Conservation (phyloP, 2,329 filamentous ascomycete genomes). For the Aspergillus vadensis region DNA sequence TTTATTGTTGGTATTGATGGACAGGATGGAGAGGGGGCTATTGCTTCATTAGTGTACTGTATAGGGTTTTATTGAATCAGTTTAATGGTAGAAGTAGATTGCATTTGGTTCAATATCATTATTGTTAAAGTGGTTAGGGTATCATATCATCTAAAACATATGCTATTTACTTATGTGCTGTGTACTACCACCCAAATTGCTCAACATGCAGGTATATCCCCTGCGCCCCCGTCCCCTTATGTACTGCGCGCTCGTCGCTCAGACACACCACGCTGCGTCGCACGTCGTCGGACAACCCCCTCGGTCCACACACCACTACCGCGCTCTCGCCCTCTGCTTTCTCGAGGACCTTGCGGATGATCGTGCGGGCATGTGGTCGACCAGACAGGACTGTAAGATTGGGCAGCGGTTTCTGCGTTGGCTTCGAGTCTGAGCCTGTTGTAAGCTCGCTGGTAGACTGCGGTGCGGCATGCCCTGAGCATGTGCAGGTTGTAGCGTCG, state of each 20-base stretch:
- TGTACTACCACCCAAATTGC: constrained; percentile 51
- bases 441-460: not conserved
- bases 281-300: constrained; percentile 57
- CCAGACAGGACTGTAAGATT: constrained; percentile 46
- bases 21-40: no score
- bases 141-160: not conserved
- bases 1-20: no score
- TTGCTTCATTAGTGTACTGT: no score
- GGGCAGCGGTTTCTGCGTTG: not conserved
- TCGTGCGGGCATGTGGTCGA: constrained; percentile 53
- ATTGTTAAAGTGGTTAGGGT: not conserved
- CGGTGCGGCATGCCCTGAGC: constrained; percentile 31
- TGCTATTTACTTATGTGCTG: not conserved
- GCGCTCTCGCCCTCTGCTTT: constrained; percentile 63
- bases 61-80: no score
- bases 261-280: constrained; percentile 57
- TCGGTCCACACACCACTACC: constrained; percentile 64
- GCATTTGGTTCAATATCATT: not conserved
- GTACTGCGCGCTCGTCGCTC: constrained; percentile 66
- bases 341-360: constrained; percentile 60
- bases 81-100: no score
- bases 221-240: constrained; percentile 68
- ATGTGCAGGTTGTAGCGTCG: constrained; percentile 39
- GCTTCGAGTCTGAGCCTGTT: not conserved
- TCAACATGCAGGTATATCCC: constrained; percentile 64